Evolutionary conservation across 352 stramenopile species (phyloP).

Genomic region (Phytopythium kandeliae): DNA sequence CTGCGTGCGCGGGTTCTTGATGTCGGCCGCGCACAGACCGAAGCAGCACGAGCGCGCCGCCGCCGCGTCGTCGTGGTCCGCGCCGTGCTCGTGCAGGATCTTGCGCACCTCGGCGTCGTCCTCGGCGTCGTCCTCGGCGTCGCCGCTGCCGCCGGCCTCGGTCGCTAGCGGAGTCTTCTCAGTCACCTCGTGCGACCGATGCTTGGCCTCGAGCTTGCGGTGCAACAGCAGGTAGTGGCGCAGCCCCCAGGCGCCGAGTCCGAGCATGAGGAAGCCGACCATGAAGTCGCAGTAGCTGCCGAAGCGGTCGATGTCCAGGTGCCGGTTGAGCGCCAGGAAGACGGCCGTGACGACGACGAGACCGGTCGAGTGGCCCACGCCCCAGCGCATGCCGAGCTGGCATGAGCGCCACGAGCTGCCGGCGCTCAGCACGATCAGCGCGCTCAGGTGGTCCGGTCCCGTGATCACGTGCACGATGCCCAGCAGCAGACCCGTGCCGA

Average conservation of each 20-base stretch:
- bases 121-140: slow-evolving; percentile 6
- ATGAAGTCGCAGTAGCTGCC: slow-evolving; percentile 62
- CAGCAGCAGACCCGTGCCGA: slow-evolving; percentile 34
- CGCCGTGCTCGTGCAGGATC: slow-evolving; percentile 26
- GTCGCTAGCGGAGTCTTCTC: slow-evolving; percentile 29
- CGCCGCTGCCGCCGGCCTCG: slow-evolving; percentile 3
- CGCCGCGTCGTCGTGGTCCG: slow-evolving; percentile 21
- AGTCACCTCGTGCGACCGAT: slow-evolving; percentile 8
- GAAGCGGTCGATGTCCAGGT: slow-evolving; percentile 39
- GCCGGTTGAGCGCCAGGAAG: slow-evolving; percentile 52
- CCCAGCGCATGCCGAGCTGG: slow-evolving; percentile 82
- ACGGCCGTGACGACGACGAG: slow-evolving; percentile 60
- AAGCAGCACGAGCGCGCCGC: slow-evolving; percentile 26
- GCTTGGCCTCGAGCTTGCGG: slow-evolving; percentile 18
- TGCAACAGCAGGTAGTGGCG: slow-evolving; percentile 41
- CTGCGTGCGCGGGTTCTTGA: slow-evolving; percentile 52
- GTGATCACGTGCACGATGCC: slow-evolving; percentile 50
- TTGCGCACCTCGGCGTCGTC: slow-evolving; percentile 27
- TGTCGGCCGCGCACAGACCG: slow-evolving; percentile 32
- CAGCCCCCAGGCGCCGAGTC: slow-evolving; percentile 47
- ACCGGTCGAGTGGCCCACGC: slow-evolving; percentile 80
- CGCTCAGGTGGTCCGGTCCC: slow-evolving; percentile 80
- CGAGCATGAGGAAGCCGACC: slow-evolving; percentile 71
- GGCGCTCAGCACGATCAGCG: slow-evolving; percentile 78
- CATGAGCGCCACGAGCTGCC: slow-evolving; percentile 67